phyloP scores from a whole-genome alignment of 177 flowering plant species.

The Vitis hybrid region DNA sequence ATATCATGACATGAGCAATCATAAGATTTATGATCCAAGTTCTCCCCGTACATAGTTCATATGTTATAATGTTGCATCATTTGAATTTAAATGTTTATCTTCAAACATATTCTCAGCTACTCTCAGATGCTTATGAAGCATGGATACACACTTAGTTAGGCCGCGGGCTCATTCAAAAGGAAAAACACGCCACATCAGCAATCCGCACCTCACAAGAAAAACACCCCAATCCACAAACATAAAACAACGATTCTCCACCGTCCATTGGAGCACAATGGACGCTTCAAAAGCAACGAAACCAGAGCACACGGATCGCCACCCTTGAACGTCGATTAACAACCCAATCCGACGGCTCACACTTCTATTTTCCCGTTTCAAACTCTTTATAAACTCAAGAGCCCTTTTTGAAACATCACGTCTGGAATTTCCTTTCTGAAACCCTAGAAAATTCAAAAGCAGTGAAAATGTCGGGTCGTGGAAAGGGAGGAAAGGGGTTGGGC shows the following conservation, averaged over 20 bases:
- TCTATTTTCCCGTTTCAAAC: background rate
- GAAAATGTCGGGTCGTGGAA: constrained; percentile 54
- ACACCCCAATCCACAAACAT: background rate
- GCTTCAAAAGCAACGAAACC: background rate
- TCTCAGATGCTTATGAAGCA: too few species aligned
- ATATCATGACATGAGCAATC: too few species aligned
- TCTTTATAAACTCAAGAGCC: background rate
- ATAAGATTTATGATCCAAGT: too few species aligned
- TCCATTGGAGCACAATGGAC: background rate
- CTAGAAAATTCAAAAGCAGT: background rate
- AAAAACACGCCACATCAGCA: background rate
- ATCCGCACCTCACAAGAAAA: background rate
- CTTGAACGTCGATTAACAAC: constrained; percentile 5
- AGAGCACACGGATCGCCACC: constrained; percentile 11
- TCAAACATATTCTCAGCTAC: too few species aligned
- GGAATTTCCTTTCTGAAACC: background rate
- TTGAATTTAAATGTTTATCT: too few species aligned
- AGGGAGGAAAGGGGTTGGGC: constrained; percentile 59
- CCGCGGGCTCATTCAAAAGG: too few species aligned
- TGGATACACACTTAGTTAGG: too few species aligned
- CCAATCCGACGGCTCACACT: constrained; percentile 8
- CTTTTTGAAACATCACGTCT: background rate
- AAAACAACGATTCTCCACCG: background rate
- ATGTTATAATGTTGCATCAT: too few species aligned
- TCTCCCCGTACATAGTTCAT: too few species aligned